Conservation (phyloP, 441 rosid genomes). For the Rhodomyrtus psidioides region DNA sequence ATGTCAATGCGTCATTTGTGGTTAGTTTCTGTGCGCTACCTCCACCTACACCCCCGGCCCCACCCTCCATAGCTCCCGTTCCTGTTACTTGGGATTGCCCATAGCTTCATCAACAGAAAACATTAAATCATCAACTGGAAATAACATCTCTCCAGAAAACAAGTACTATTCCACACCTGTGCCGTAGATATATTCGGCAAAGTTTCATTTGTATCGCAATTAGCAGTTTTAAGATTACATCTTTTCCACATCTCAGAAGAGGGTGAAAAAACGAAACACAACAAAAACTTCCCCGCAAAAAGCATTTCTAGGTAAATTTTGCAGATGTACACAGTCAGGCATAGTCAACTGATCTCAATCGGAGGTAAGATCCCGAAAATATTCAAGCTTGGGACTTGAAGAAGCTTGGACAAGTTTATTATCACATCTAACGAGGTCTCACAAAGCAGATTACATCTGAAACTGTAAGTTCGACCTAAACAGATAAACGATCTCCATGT, state of each 20-base stretch:
- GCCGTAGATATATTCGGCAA: not conserved
- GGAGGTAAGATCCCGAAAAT: not conserved
- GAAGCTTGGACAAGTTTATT: not conserved
- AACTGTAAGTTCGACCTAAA: not conserved
- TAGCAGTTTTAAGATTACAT: not conserved
- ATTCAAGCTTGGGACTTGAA: not conserved
- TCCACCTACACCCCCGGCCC: slow-evolving; percentile 17
- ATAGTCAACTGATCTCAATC: not conserved
- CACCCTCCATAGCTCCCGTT: slow-evolving; percentile 10
- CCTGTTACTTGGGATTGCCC: slow-evolving; percentile 53
- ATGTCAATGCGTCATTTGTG: slow-evolving; percentile 79
- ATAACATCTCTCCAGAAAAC: not conserved
- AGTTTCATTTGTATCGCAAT: not conserved
- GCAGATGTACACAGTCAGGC: not conserved
- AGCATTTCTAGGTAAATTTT: not conserved
- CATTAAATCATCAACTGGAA: not conserved
- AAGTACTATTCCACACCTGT: not conserved
- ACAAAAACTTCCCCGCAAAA: not conserved
- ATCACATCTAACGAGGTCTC: not conserved
- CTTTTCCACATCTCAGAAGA: not conserved
- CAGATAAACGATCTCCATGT: not conserved
- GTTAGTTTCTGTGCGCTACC: slow-evolving; percentile 58
- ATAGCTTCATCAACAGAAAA: slow-evolving; percentile 33
- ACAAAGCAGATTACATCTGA: not conserved
- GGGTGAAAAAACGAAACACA: not conserved